Evolutionary conservation across 2,329 filamentous ascomycete species (phyloP).

Genomic region (Aspergillus tubingensis): DNA sequence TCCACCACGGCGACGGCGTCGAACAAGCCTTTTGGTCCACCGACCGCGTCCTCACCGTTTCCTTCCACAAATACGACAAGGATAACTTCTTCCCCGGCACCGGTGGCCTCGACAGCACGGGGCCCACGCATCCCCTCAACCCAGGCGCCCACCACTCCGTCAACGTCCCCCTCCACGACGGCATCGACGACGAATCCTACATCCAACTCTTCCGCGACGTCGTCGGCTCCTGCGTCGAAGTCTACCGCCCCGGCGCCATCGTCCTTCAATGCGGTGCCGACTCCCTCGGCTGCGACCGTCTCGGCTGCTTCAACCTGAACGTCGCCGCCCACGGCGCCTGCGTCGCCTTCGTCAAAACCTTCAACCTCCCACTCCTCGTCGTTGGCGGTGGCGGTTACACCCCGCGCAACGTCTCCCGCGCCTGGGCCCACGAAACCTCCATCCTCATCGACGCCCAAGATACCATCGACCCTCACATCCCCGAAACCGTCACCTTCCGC

Average conservation of each 20-base stretch:
- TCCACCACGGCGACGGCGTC: constrained; percentile 88
- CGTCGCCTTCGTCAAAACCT: constrained; percentile 81
- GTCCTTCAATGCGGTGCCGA: constrained; percentile 96
- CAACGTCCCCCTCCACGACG: constrained; percentile 87
- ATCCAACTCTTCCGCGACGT: constrained; percentile 79
- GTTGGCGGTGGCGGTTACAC: constrained; percentile 97
- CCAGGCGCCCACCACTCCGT: constrained; percentile 85
- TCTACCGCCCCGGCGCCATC: constrained; percentile 86
- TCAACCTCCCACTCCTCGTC: constrained; percentile 78
- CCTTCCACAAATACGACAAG: constrained; percentile 95
- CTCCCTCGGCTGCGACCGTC: constrained; percentile 86
- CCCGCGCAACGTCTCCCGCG: constrained; percentile 90
- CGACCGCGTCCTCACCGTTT: constrained; percentile 87
- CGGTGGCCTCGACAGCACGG: constrained; percentile 81
- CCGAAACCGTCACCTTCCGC: constrained; percentile 78
- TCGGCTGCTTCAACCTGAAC: constrained; percentile 95
- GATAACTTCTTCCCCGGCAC: constrained; percentile 86
- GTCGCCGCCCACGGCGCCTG: constrained; percentile 92
- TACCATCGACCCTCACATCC: constrained; percentile 71
- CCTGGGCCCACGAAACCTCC: constrained; percentile 95
- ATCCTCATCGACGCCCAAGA: constrained; percentile 77
- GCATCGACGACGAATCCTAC: constrained; percentile 90
- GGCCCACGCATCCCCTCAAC: constrained; percentile 78
- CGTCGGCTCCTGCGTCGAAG: constrained; percentile 74
- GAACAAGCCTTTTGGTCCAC: constrained; percentile 90